Evolutionary conservation across 2,329 filamentous ascomycete genomes (phyloP).

Genomic region (Geosmithia morbida): DNA sequence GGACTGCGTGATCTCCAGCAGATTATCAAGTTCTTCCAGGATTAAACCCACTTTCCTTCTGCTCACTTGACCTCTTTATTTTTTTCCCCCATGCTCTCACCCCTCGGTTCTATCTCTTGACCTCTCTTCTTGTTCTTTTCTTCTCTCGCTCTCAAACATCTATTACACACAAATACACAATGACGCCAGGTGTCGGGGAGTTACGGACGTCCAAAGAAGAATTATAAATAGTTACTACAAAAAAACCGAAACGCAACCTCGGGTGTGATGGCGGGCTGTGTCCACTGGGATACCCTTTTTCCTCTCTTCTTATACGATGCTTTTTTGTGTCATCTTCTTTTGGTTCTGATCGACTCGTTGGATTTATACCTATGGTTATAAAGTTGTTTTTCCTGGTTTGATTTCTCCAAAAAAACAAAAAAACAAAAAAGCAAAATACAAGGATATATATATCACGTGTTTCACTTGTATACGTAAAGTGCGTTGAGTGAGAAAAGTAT

Average conservation of each 20-base stretch:
- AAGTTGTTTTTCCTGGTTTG: not conserved
- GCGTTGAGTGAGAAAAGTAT: too few relatives aligned
- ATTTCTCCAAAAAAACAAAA: too few relatives aligned
- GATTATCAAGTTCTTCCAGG: conserved; percentile 84
- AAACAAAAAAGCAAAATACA: too few relatives aligned
- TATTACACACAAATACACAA: not conserved
- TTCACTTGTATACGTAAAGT: too few relatives aligned
- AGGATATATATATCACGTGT: too few relatives aligned
- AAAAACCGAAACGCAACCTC: not conserved
- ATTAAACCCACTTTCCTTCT: conserved; percentile 28
- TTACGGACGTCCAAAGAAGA: too few relatives aligned
- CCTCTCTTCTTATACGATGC: not conserved
- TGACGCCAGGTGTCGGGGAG: not conserved
- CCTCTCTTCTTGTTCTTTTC: not conserved
- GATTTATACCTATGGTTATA: not conserved
- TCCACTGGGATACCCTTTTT: conserved; percentile 2
- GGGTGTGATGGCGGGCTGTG: not conserved
- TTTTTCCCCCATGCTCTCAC: too few relatives aligned
- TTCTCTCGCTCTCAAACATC: not conserved
- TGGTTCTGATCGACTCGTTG: not conserved
- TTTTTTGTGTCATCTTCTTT: not conserved
- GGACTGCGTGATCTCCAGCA: conserved; percentile 70
- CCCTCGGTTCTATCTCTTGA: too few relatives aligned
- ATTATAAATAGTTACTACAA: too few relatives aligned
- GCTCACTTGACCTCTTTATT: not conserved